These are phyloP conservation scores for Austroboletus niveus DNA, from an alignment of 1,284 basidiomycete genomes.

Conservation along the genomic window DNA sequence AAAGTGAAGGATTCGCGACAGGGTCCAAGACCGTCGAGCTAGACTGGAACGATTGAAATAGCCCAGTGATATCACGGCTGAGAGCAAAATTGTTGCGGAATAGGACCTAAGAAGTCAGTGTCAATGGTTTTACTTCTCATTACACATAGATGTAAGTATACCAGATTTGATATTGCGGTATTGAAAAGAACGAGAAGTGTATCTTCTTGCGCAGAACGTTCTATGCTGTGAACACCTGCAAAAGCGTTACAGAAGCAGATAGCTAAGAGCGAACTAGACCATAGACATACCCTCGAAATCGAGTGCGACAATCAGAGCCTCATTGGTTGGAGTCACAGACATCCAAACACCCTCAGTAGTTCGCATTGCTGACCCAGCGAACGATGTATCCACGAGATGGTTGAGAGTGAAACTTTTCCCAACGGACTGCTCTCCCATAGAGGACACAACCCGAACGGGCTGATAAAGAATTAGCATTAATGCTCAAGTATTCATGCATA, in stretches of 20 bases:
- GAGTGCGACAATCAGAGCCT: constrained; percentile 53
- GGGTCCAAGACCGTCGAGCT: constrained; percentile 60
- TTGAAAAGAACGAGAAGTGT: constrained; percentile 62
- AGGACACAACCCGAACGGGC: constrained; percentile 64
- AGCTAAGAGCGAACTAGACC: neutral
- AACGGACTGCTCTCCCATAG: constrained; percentile 68
- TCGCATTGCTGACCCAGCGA: constrained; percentile 65
- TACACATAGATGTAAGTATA: neutral
- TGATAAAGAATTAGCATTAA: constrained; percentile 18
- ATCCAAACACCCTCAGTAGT: constrained; percentile 70
- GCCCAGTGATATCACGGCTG: constrained; percentile 53
- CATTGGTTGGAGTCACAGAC: constrained; percentile 60
- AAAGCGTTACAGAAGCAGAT: neutral
- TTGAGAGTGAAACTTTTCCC: constrained; percentile 63
- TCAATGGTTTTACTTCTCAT: neutral
- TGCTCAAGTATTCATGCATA: constrained; percentile 29
- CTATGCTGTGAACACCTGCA: constrained; percentile 61
- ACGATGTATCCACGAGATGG: constrained; percentile 62
- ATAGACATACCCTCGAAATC: constrained; percentile 55
- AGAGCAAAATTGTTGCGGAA: constrained; percentile 67
- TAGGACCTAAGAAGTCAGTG: constrained; percentile 42
- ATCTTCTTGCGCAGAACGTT: constrained; percentile 62
- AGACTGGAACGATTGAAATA: constrained; percentile 66
- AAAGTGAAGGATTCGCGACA: constrained; percentile 53
- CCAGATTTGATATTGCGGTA: constrained; percentile 60